Evolutionary conservation across 805 yeast genomes (phyloP), one percentile per base, ranked within the genome.

Genomic region (Candida qinlingensis): DNA sequence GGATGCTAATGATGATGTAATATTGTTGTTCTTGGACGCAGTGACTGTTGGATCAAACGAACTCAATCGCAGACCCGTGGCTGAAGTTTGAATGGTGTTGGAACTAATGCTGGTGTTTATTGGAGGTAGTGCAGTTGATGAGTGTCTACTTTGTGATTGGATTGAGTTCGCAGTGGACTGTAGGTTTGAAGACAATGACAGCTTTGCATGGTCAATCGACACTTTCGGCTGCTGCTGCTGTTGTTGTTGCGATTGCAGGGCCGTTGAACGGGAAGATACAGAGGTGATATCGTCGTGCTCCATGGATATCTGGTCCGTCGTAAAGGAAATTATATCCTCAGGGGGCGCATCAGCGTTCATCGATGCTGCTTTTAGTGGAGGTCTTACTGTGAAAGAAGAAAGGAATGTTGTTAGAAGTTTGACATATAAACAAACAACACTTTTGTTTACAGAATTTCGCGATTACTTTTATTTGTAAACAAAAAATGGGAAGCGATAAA

Each of bases 31-130:
- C 6, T 25, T 42, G 34, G 34, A 8, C 34, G 8, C 11, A 11
- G 11, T 31, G 19, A 47, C 7, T 4, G 50, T 39, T 12, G 61
- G 57, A 13, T 56, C 62, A 19, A 61, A 51, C 0, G 59, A 43
- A 8, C 54, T 57, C 10, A 61, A 45, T 2, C 59, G 44, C 8
- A 61, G 54, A 1, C 59, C 62, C 10, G 51, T 50, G 8, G 55
- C 41, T 1, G 56, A 53, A 2, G 60, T 53, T 10, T 50, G 55
- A 7, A 61, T 57, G 0, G 57, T 45, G 38, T 50, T 57, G 19
- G 44, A 26, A 4, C 37, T 12, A 6, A 2, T 7, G 25, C 26
- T n/a, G n/a, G 35, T 35, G 7, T 30, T 29, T 25, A 35, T 26
- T 7, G 34, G 27, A 9, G 39, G 29, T 5, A 41, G 37, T 1